A percentile compares a stretch with the other conserved stretches of the same genome.
phyloP scores from a whole-genome alignment of 345 rosid species.

The Gossypium bickii region DNA sequence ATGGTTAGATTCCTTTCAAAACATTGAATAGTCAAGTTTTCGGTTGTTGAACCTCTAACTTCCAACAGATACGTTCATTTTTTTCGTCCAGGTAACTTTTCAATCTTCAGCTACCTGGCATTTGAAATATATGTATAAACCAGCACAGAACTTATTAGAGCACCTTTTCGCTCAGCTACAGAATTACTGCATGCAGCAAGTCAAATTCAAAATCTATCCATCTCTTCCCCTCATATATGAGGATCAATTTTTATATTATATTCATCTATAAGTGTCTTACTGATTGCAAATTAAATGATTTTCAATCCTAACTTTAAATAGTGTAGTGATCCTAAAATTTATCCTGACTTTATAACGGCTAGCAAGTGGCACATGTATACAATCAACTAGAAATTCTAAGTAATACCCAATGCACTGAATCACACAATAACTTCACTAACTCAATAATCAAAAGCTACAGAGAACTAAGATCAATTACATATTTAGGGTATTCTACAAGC shows the following conservation, averaged over 20 bases:
- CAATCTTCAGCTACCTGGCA: too few species aligned
- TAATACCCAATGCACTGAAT: not conserved
- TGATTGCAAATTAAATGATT: not conserved
- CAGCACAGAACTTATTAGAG: not conserved
- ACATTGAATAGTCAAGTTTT: not conserved
- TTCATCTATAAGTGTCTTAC: not conserved
- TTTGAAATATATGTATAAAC: too few species aligned
- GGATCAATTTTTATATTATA: not conserved
- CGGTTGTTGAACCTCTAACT: not conserved
- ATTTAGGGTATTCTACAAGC: not conserved
- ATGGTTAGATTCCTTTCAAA: not conserved
- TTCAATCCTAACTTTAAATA: not conserved
- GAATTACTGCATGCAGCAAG: not conserved
- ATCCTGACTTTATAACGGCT: not conserved
- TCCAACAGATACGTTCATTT: not conserved
- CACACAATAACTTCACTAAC: not conserved
- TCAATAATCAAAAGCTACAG: not conserved
- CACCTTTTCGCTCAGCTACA: not conserved
- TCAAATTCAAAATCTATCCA: not conserved
- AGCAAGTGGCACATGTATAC: not conserved
- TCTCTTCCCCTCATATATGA: not conserved
- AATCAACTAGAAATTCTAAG: not conserved
- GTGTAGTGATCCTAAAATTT: not conserved
- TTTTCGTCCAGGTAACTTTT: too few species aligned
- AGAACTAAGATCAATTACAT: not conserved